A percentile compares a stretch with the other conserved stretches of the same genome.
These are phyloP conservation scores for Trametes versicolor DNA, from an alignment of 1,284 basidiomycete species.

Conservation along the genomic window DNA sequence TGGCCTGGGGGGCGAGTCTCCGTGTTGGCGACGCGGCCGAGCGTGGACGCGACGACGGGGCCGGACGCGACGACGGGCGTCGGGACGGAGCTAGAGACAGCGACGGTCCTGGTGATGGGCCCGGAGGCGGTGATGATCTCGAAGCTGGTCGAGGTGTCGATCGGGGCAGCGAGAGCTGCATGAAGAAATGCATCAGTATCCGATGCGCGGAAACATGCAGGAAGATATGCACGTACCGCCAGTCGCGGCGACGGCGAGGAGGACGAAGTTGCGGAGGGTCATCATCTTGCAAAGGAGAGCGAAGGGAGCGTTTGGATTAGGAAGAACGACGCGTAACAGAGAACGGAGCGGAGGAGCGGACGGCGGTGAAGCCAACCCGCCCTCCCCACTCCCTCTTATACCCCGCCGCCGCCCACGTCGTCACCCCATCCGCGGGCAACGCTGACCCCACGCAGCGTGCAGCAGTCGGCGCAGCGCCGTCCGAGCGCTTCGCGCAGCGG, in stretches of 20 bases:
- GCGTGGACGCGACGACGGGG: neutral
- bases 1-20: neutral
- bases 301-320: neutral
- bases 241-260: slow-evolving; percentile 13
- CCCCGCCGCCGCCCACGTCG: neutral
- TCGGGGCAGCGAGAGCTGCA: slow-evolving; percentile 6
- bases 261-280: slow-evolving; percentile 16
- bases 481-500: neutral
- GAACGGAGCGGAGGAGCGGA: neutral
- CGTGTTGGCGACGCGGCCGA: no score
- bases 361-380: neutral
- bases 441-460: neutral
- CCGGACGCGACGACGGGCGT: neutral
- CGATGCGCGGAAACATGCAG: neutral
- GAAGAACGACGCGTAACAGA: neutral
- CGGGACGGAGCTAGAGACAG: neutral
- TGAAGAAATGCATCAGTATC: neutral
- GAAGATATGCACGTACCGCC: slow-evolving; percentile 1
- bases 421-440: neutral
- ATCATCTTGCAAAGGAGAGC: slow-evolving; percentile 7
- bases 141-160: neutral
- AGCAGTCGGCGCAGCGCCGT: no score
- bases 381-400: slow-evolving; percentile 4
- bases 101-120: neutral
- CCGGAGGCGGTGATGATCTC: neutral